Base-by-base conservation (phyloP, 2,329 filamentous ascomycete species). In the Cadophora sp. region DNA sequence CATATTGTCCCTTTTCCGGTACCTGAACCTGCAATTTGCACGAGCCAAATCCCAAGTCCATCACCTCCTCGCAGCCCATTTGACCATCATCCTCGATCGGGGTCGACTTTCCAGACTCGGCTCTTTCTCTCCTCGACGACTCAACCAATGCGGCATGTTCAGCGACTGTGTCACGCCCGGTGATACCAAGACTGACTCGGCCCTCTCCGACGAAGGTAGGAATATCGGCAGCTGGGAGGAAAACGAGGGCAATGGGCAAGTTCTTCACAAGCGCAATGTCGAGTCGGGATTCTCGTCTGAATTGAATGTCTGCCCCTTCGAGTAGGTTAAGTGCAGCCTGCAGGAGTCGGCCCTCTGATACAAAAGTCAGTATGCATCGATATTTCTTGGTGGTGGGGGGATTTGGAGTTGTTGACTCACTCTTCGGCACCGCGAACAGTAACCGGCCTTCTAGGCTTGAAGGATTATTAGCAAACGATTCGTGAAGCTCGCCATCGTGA, bases 191-290 rank as follows among this genome's bases (percentile, higher is more conserved):
- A 77, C 97, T 94, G 58, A 97, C 93, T 70, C 91, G 90, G 66
- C 96, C 96, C 81, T 98, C 94, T 66, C 95, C 95, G 58, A 99
- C 94, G 77, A 98, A 98, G 47, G 94, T 97, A 5, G 96, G 96
- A 77, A 99, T 99, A 79, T 99, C 96, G 73, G 94, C 94, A 45
- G 95, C 96, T 36, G 96, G 96, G 30, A 99, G 91, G 84, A 99
- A 99, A 77, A 99, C 90, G 68, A 99, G 91, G 18, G 96, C 96
- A 75, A 99, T 93, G 43, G 92, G 93, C 33, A 96, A 89, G 82
- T 99, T 99, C 84, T 97, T 97, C 78, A 98, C 96, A 30, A 99
- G 90, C 18, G 96, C 96, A 77, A 99, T 97, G 80, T 99, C 96
- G 75, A 98, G 92, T 67, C 96, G 91, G 79, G 91, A 94, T 83